phyloP scores from a whole-genome alignment of 805 yeast species.

The Candida hungchunana region DNA sequence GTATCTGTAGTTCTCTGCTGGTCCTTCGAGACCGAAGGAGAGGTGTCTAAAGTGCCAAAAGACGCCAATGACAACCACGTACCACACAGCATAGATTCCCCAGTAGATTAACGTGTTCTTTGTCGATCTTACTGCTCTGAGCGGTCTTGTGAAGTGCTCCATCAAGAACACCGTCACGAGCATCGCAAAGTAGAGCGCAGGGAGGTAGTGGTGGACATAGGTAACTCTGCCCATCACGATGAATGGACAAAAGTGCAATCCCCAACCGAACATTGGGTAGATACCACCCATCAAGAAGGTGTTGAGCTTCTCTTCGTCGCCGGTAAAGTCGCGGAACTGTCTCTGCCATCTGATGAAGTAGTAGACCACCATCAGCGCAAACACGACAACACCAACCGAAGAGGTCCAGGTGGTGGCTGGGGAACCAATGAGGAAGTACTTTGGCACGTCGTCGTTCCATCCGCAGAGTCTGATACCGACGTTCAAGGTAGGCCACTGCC shows the following conservation, averaged over 20 bases:
- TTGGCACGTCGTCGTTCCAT: conserved; percentile 57
- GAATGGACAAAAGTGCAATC: conserved; percentile 71
- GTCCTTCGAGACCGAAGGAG: conserved; percentile 63
- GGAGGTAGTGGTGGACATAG: conserved; percentile 80
- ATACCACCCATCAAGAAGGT: conserved; percentile 66
- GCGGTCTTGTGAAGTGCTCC: conserved; percentile 36
- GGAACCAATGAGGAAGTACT: conserved; percentile 69
- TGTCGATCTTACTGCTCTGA: conserved; percentile 19
- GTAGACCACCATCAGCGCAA: conserved; percentile 38
- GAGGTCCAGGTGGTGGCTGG: conserved; percentile 80
- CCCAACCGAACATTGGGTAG: conserved; percentile 80
- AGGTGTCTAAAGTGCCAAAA: conserved; percentile 62
- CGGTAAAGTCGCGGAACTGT: conserved; percentile 59
- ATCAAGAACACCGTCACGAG: conserved; percentile 49
- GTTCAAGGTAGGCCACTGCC: conserved; percentile 87
- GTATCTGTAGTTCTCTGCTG: conserved; percentile 34
- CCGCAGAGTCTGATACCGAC: conserved; percentile 73
- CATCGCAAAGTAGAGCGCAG: conserved; percentile 76
- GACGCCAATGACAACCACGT: conserved; percentile 41
- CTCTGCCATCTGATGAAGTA: conserved; percentile 68
- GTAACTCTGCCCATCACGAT: conserved; percentile 82
- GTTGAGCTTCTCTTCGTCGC: conserved; percentile 40
- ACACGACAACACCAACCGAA: conserved; percentile 50
- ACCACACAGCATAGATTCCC: conserved; percentile 37
- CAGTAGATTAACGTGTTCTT: conserved; percentile 25